These are phyloP conservation scores for Stagonosporopsis rhizophila DNA, from an alignment of 2,329 filamentous ascomycete genomes.

Conservation along the genomic window DNA sequence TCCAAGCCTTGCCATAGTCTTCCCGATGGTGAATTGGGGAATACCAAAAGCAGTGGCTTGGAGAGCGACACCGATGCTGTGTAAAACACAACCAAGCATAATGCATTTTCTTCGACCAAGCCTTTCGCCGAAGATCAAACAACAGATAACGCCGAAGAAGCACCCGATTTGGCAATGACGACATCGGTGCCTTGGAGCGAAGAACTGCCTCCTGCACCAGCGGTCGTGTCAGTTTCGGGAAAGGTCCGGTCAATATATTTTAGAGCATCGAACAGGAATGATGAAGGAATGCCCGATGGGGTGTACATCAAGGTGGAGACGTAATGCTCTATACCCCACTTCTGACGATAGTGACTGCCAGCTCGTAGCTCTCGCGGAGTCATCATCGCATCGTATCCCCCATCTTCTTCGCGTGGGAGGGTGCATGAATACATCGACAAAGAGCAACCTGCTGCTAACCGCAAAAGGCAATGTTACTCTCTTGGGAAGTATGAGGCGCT, in stretches of 20 bases:
- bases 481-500: background rate
- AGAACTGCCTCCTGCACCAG: background rate
- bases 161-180: constrained; percentile 52
- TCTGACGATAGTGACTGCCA: background rate
- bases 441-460: background rate
- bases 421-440: background rate
- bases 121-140: constrained; percentile 59
- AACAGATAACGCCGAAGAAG: constrained; percentile 49
- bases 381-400: background rate
- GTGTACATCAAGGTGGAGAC: background rate
- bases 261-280: background rate
- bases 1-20: constrained; percentile 54
- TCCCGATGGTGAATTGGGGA: constrained; percentile 42
- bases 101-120: constrained; percentile 63
- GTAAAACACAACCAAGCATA: constrained; percentile 60
- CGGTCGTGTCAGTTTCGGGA: constrained; percentile 17
- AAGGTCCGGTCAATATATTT: constrained; percentile 21
- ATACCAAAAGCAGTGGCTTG: constrained; percentile 42
- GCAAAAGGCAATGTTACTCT: background rate
- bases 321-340: background rate
- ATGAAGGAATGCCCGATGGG: background rate
- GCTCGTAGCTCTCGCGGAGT: background rate
- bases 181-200: constrained; percentile 3
- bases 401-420: background rate
- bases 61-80: constrained; percentile 42